Evolutionary conservation across 2,329 filamentous ascomycete genomes (phyloP), one percentile per base, ranked within the genome.

Genomic region (Fusarium compactum): DNA sequence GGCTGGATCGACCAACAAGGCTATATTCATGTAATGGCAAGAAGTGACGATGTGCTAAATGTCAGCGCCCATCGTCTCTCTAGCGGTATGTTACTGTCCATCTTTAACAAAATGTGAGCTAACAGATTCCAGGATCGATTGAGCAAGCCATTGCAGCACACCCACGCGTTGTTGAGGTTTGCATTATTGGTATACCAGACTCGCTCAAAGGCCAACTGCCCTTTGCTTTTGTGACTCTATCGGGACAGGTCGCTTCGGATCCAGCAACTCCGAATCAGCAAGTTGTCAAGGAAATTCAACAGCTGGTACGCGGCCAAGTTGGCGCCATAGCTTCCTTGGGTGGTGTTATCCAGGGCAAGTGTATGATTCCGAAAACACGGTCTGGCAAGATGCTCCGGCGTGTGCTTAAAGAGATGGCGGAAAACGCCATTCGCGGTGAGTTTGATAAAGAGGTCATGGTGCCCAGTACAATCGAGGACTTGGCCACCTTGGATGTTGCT

Each of bases 31-130:
- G 87, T 91, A 71, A 90, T 90, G 88, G 86, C 86, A 43, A 82
- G 89, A 43, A 85, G 83, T 32, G 95, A 98, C 81, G 95, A 98
- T 79, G 91, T 98, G 64, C 94, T 98, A 77, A 98, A 98, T 77
- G 95, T 97, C n/a, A 95, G 94, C 43, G 94, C 95, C 8, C 95
- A 98, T 82, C 89, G 95, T 16, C 90, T 98, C 66, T 95, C 92
- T 69, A 97, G 94, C 14, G 93, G 92, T 92, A 84, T 74, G 85
- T 79, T 25, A 5, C 11, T 30, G 10, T 56, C 34, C 15, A 4
- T 54, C 68, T n/a, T 15, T 10, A 7, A 14, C 29, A n/a, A 18
- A 11, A 18, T 16, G 20, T 30, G 34, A 41, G 20, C 65, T 73
- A 32, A 69, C 48, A 58, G 55, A 40, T 34, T 46, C 60, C 70